Conservation (phyloP, 176 grass and related monocot species). For the Carex cristatella region DNA sequence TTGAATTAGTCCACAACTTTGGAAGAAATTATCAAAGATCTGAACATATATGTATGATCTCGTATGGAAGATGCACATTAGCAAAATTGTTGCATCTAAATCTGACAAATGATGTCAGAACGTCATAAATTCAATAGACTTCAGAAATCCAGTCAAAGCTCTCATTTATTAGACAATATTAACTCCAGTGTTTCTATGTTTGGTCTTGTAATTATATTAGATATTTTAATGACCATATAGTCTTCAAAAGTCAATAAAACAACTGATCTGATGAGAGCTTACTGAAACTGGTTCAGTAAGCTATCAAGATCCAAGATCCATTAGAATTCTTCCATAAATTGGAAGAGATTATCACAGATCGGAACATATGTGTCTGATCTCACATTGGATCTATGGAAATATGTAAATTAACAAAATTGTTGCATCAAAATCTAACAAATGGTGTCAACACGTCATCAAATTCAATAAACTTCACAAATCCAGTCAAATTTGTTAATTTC, state of each 20-base stretch:
- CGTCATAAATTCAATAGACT: not conserved
- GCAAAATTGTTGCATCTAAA: not conserved
- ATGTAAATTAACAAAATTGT: too few species aligned
- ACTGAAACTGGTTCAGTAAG: not conserved
- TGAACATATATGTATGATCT: not conserved
- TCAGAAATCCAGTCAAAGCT: not conserved
- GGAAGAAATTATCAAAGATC: constrained; percentile 7
- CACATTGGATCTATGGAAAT: not conserved
- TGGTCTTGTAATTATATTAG: not conserved
- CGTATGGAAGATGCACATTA: not conserved
- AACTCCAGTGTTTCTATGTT: not conserved
- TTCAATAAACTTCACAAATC: not conserved
- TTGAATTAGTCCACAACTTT: not conserved
- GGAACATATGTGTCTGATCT: not conserved
- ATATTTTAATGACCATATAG: not conserved
- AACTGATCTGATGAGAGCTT: not conserved
- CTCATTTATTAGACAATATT: not conserved
- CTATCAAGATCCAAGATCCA: constrained; percentile 10
- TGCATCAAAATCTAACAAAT: too few species aligned
- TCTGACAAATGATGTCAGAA: not conserved
- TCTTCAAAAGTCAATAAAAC: not conserved
- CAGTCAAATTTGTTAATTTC: not conserved
- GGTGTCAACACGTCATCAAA: too few species aligned
- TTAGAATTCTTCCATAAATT: not conserved
- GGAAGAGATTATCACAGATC: constrained; percentile 4